Conservation (phyloP, 306 rosid species). For the Cicer cuneatum region DNA sequence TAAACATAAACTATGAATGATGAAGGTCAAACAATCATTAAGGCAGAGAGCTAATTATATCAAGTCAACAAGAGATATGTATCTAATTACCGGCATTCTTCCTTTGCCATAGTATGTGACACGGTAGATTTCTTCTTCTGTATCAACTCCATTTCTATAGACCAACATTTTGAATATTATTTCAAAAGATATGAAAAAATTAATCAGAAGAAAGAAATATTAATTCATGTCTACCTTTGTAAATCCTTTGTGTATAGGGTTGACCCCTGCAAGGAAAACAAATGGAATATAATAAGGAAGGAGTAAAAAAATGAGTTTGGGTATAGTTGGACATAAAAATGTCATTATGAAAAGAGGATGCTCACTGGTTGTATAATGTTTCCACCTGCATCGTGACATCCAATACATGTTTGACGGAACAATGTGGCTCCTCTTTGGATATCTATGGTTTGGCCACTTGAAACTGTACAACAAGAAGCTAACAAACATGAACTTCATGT, state of each 20-base stretch:
- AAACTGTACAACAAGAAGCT: slow-evolving; percentile 50
- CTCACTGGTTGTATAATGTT: slow-evolving; percentile 89
- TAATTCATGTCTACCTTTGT: slow-evolving; percentile 61
- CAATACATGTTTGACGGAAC: slow-evolving; percentile 80
- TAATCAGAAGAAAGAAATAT: slow-evolving; percentile 6
- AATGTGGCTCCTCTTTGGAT: slow-evolving; percentile 76
- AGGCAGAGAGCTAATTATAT: neutral
- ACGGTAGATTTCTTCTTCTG: slow-evolving; percentile 80
- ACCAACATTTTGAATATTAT: slow-evolving; percentile 33
- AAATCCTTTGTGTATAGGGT: slow-evolving; percentile 79
- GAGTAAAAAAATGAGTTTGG: slow-evolving; percentile 13
- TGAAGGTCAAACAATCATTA: neutral
- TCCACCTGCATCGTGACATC: slow-evolving; percentile 90
- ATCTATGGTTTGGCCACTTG: slow-evolving; percentile 67
- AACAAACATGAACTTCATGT: slow-evolving; percentile 7
- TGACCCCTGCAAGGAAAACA: slow-evolving; percentile 61
- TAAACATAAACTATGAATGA: slow-evolving; percentile 30
- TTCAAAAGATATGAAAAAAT: neutral
- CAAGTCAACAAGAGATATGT: slow-evolving; percentile 34
- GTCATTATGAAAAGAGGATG: slow-evolving; percentile 28
- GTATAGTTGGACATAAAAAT: neutral
- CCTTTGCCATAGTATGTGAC: slow-evolving; percentile 86
- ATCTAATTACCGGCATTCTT: slow-evolving; percentile 88
- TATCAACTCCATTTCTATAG: slow-evolving; percentile 80
- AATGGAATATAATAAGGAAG: slow-evolving; percentile 27